A percentile compares a stretch with the other conserved stretches of the same genome.
Evolutionary conservation across 1,139 yeast species (phyloP).

Genomic region (Diutina catenulata): DNA sequence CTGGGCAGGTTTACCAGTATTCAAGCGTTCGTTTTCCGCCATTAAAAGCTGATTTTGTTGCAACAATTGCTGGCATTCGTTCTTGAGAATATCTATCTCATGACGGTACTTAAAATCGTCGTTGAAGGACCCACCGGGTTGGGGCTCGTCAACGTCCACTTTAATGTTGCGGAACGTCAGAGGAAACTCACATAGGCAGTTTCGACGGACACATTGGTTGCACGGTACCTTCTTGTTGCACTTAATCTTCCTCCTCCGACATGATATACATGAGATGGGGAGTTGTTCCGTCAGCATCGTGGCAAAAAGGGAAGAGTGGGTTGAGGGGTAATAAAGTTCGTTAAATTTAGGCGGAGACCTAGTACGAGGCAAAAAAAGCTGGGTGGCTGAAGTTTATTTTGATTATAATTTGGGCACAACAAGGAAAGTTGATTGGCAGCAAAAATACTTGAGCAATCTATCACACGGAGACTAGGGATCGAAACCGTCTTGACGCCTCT

Average conservation of each 20-base stretch:
- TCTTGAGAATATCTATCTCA: not conserved
- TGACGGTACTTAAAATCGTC: not conserved
- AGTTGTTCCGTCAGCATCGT: not conserved
- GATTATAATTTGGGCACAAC: no score
- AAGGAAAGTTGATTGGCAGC: no score
- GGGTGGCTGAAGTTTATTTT: no score
- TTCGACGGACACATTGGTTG: conserved; percentile 24
- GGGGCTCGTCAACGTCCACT: conserved; percentile 14
- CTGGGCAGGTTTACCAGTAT: not conserved
- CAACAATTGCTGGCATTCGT: not conserved
- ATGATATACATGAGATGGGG: conserved; percentile 32
- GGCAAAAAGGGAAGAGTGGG: no score
- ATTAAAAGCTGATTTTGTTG: not conserved
- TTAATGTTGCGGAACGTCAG: conserved; percentile 25
- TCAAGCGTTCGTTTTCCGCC: not conserved
- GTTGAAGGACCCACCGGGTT: not conserved
- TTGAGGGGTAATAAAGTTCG: no score
- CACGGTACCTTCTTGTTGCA: conserved; percentile 31
- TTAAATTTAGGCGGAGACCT: no score
- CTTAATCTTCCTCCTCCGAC: conserved; percentile 29
- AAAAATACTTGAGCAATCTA: no score
- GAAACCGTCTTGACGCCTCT: no score
- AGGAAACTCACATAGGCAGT: conserved; percentile 26
- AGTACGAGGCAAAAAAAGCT: no score
- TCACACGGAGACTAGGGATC: no score